A percentile compares a stretch with the other conserved stretches of the same genome.
phyloP scores from a whole-genome alignment of 2,329 filamentous ascomycete genomes.

The Cadophora gregata region DNA sequence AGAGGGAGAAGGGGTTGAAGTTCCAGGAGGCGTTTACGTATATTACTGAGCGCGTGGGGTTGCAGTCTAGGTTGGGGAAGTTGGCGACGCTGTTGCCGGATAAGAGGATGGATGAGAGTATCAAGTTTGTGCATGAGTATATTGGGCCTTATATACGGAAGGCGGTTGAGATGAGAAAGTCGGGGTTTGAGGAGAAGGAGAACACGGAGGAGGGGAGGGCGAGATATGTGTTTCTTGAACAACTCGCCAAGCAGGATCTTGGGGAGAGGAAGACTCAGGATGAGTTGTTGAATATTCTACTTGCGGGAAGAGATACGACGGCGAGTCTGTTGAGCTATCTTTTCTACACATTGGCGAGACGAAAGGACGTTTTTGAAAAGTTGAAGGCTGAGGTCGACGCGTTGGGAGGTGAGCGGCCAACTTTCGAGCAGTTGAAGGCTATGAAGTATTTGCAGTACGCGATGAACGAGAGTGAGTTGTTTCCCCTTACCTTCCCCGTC shows the following conservation, averaged over 20 bases:
- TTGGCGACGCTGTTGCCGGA: conserved; percentile 36
- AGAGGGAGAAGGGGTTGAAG: conserved; percentile 29
- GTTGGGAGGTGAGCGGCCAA: conserved; percentile 47
- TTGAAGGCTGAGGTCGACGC: conserved; percentile 43
- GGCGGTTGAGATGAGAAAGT: conserved; percentile 35
- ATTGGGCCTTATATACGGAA: conserved; percentile 40
- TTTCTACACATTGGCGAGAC: conserved; percentile 41
- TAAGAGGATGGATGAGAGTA: conserved; percentile 37
- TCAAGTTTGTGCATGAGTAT: conserved; percentile 39
- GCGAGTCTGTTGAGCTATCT: conserved; percentile 47
- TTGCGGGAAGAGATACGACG: conserved; percentile 52
- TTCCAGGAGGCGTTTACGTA: conserved; percentile 48
- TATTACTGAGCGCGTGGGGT: conserved; percentile 39
- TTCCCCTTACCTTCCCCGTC: not conserved
- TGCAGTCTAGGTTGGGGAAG: conserved; percentile 40
- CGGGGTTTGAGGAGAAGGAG: conserved; percentile 17
- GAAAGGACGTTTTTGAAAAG: conserved; percentile 44
- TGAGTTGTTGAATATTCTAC: conserved; percentile 46
- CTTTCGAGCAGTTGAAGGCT: conserved; percentile 55
- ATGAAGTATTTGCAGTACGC: conserved; percentile 62
- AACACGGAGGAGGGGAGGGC: conserved; percentile 31
- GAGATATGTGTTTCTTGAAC: conserved; percentile 53
- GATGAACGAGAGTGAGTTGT: conserved; percentile 59
- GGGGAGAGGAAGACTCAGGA: conserved; percentile 49
- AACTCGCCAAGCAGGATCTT: conserved; percentile 53